phyloP scores from a whole-genome alignment of 1,284 basidiomycete species.

The Xanthoconium separans region DNA sequence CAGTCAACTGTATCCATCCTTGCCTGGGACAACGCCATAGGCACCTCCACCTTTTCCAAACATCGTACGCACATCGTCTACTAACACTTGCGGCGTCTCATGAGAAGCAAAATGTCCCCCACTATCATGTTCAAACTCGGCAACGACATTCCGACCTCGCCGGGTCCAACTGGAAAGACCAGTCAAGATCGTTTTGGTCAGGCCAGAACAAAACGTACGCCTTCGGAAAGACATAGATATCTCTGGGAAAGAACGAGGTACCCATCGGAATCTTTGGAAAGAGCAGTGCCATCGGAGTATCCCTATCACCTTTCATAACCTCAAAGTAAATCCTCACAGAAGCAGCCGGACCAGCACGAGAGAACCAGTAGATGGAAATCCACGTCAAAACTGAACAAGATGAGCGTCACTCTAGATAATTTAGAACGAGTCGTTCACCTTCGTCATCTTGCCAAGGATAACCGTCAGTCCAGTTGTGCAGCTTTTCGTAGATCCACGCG shows the following conservation, averaged over 20 bases:
- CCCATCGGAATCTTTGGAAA: conserved; percentile 43
- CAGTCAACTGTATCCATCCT: conserved; percentile 28
- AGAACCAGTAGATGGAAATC: conserved; percentile 60
- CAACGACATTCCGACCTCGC: conserved; percentile 13
- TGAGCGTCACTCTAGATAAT: background rate
- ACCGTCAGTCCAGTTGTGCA: conserved; percentile 49
- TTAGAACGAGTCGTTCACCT: conserved; percentile 29
- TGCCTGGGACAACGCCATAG: conserved; percentile 34
- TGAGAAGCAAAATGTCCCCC: conserved; percentile 43
- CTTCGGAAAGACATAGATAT: conserved; percentile 38
- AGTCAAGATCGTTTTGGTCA: background rate
- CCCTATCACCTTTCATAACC: conserved; percentile 7
- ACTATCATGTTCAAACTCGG: conserved; percentile 29
- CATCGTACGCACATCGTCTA: conserved; percentile 39
- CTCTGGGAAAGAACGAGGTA: conserved; percentile 48
- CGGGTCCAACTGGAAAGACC: conserved; percentile 20
- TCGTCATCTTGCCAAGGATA: conserved; percentile 54
- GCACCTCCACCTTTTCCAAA: conserved; percentile 40
- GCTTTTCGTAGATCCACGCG: conserved; percentile 61
- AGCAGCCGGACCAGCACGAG: conserved; percentile 52
- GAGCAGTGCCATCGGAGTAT: background rate
- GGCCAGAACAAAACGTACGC: conserved; percentile 29
- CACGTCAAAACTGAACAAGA: conserved; percentile 47
- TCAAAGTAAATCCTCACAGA: conserved; percentile 56
- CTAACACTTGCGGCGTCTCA: conserved; percentile 37